These are phyloP conservation scores for Boletus albobrunnescens DNA, from an alignment of 1,284 basidiomycete genomes.

Conservation along the genomic window DNA sequence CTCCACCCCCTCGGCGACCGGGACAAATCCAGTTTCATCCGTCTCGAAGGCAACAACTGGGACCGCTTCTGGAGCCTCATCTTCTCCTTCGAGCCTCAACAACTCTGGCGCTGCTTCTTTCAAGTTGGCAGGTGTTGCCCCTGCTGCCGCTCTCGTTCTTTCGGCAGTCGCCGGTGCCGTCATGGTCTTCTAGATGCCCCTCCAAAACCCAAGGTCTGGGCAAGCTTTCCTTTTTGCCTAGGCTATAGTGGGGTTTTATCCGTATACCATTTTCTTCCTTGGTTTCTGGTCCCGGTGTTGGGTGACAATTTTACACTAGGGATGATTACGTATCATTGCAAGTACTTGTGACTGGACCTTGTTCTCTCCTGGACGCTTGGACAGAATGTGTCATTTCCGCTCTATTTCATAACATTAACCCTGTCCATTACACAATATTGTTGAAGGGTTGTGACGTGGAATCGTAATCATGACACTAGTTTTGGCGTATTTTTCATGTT, in stretches of 20 bases:
- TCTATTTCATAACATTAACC: slow-evolving; percentile 3
- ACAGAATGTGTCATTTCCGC: slow-evolving; percentile 9
- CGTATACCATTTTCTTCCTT: slow-evolving; percentile 17
- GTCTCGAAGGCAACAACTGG: neutral
- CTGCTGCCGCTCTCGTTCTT: slow-evolving; percentile 37
- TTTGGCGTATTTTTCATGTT: neutral
- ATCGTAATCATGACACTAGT: neutral
- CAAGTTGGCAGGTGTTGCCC: slow-evolving; percentile 28
- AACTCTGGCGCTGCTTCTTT: slow-evolving; percentile 25
- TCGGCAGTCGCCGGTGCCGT: slow-evolving; percentile 43
- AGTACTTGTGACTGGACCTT: slow-evolving; percentile 12
- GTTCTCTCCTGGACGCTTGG: slow-evolving; percentile 15
- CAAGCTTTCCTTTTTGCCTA: neutral
- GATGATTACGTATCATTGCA: slow-evolving; percentile 9
- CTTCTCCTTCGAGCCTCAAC: slow-evolving; percentile 25
- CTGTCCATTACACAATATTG: neutral
- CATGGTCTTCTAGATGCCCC: slow-evolving; percentile 37
- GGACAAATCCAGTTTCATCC: neutral
- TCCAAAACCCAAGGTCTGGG: neutral
- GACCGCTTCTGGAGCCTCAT: slow-evolving; percentile 13
- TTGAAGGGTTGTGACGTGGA: neutral
- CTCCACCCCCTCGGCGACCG: neutral
- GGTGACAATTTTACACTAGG: slow-evolving; percentile 18
- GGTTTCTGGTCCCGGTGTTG: slow-evolving; percentile 7
- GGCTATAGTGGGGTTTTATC: slow-evolving; percentile 1